Conservation (phyloP, 2,329 filamentous ascomycete species). For the Tolypocladium album region DNA sequence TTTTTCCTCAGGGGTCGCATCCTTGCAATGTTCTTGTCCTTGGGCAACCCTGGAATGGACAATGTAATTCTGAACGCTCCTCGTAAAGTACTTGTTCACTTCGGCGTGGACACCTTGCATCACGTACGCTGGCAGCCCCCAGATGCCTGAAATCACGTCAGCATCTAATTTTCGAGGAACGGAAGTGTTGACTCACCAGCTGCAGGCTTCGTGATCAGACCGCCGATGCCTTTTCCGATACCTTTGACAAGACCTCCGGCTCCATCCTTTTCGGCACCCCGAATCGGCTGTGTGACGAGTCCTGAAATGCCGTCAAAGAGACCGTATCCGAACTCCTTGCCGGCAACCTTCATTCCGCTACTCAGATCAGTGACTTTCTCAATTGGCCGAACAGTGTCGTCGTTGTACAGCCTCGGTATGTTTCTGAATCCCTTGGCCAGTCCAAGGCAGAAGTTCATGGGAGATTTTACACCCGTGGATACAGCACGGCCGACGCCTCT, state of each 20-base stretch:
- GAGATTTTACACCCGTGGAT: slow-evolving; percentile 63
- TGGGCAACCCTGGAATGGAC: slow-evolving; percentile 66
- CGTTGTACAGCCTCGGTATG: slow-evolving; percentile 73
- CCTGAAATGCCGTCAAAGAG: slow-evolving; percentile 76
- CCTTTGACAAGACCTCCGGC: slow-evolving; percentile 61
- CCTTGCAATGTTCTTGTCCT: slow-evolving; percentile 55
- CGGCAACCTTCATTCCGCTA: slow-evolving; percentile 66
- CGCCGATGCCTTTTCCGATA: slow-evolving; percentile 73
- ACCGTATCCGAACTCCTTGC: slow-evolving; percentile 67
- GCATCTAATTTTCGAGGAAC: not conserved
- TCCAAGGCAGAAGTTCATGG: slow-evolving; percentile 75
- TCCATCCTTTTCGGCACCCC: slow-evolving; percentile 40
- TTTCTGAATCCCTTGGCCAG: slow-evolving; percentile 84
- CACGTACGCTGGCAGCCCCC: slow-evolving; percentile 67
- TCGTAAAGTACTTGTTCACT: slow-evolving; percentile 58
- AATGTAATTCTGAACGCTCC: slow-evolving; percentile 68
- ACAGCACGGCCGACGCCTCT: slow-evolving; percentile 64
- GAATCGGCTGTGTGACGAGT: slow-evolving; percentile 65
- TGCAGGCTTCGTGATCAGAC: slow-evolving; percentile 70
- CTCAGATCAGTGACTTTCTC: slow-evolving; percentile 70
- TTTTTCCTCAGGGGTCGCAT: slow-evolving; percentile 46
- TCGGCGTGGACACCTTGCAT: slow-evolving; percentile 77
- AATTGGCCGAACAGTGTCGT: slow-evolving; percentile 66
- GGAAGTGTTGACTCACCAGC: slow-evolving; percentile 45
- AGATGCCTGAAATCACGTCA: slow-evolving; percentile 34